Conservation (phyloP, 306 rosid species). For the Morella rubra region DNA sequence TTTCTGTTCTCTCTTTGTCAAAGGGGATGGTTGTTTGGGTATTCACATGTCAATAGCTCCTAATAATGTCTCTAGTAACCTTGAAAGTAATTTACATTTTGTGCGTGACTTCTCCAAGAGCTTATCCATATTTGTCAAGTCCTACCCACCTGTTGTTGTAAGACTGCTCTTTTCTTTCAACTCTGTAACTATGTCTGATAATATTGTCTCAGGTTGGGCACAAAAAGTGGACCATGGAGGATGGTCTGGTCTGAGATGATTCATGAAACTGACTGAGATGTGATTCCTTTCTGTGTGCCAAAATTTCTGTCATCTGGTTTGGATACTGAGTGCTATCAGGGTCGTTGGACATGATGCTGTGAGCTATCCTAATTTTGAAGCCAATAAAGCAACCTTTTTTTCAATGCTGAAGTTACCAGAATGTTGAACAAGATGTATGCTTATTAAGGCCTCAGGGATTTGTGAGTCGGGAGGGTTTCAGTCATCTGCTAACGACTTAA, state of each 20-base stretch:
- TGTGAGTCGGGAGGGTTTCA: neutral
- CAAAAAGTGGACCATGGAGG: slow-evolving; percentile 82
- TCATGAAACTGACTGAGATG: slow-evolving; percentile 43
- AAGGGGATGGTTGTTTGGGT: neutral
- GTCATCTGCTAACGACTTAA: neutral
- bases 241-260: slow-evolving; percentile 52
- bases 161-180: neutral
- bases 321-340: slow-evolving; percentile 11
- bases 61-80: neutral
- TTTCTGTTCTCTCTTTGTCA: neutral
- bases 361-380: slow-evolving; percentile 14
- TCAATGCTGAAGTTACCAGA: slow-evolving; percentile 10
- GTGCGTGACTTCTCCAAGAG: neutral
- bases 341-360: slow-evolving; percentile 18
- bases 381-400: slow-evolving; percentile 7
- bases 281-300: slow-evolving; percentile 7
- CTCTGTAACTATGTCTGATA: slow-evolving; percentile 1
- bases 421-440: neutral
- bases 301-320: slow-evolving; percentile 14
- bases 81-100: neutral
- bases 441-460: slow-evolving; percentile 8
- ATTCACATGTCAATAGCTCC: too few relatives aligned
- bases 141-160: slow-evolving; percentile 1
- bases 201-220: slow-evolving; percentile 54
- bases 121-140: neutral